Evolutionary conservation across 495 filamentous ascomycete species (phyloP).

Genomic region (Lasiosphaeriaceae sp.): DNA sequence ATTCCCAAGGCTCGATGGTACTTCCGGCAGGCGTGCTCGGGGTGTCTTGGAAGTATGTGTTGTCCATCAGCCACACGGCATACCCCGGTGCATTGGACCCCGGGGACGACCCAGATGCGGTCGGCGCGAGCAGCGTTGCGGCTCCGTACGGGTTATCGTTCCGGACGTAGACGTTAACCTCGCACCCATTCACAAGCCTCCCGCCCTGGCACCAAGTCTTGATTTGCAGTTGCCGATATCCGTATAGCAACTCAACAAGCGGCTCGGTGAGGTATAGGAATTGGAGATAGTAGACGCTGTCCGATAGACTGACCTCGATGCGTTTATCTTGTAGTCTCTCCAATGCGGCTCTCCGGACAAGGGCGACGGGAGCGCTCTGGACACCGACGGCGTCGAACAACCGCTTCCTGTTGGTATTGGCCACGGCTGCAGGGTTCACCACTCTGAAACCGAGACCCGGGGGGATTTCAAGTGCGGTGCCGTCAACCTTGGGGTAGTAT

Average conservation of each 20-base stretch:
- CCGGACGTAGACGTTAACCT: constrained; percentile 2
- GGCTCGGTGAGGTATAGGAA: constrained; percentile 31
- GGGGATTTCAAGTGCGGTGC: constrained; percentile 20
- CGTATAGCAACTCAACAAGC: background rate
- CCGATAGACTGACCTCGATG: constrained; percentile 2
- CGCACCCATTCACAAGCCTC: background rate
- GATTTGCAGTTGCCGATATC: background rate
- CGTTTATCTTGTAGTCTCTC: background rate
- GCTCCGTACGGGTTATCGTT: constrained; percentile 4
- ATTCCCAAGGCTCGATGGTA: background rate
- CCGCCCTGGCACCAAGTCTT: too few species aligned
- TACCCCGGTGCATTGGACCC: background rate
- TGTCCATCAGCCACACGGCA: background rate
- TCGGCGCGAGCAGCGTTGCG: background rate
- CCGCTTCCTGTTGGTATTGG: constrained; percentile 14
- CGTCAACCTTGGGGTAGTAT: constrained; percentile 19
- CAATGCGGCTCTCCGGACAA: constrained; percentile 8
- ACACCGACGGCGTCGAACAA: constrained; percentile 29
- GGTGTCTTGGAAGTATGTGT: background rate
- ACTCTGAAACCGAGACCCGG: constrained; percentile 17
- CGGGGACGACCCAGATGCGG: background rate
- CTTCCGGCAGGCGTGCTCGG: background rate
- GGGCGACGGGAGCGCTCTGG: background rate
- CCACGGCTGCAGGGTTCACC: constrained; percentile 9
- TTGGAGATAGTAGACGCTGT: constrained; percentile 22